Percentiles rank a stretch among this genome's conserved stretches.
These are phyloP conservation scores for Dactylellina sp. DNA, from an alignment of 2,329 filamentous ascomycete genomes.

Conservation along the genomic window DNA sequence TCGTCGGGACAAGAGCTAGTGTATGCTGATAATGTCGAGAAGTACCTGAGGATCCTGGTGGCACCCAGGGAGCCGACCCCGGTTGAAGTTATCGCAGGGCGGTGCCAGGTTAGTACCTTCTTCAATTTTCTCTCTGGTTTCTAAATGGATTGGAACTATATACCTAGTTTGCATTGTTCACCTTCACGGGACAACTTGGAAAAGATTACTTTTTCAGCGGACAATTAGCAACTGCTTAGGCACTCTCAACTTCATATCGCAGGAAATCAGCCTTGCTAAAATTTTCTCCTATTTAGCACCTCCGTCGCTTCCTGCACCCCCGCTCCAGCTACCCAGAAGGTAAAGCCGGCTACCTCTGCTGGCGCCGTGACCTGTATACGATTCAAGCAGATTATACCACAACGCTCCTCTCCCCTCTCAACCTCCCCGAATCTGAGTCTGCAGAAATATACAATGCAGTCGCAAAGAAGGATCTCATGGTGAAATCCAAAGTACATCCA, in stretches of 20 bases:
- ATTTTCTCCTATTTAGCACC: constrained; percentile 12
- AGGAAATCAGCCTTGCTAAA: neutral
- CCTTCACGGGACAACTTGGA: too few species aligned
- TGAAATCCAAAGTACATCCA: constrained; percentile 42
- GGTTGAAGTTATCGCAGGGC: constrained; percentile 42
- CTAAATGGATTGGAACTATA: too few species aligned
- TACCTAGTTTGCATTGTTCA: too few species aligned
- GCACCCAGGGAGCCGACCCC: constrained; percentile 35
- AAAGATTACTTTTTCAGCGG: too few species aligned
- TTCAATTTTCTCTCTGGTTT: too few species aligned
- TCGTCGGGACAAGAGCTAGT: constrained; percentile 35
- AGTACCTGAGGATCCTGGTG: constrained; percentile 30
- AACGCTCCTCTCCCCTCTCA: constrained; percentile 33
- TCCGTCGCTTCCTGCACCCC: constrained; percentile 48
- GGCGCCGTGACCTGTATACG: constrained; percentile 49
- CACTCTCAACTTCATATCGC: neutral
- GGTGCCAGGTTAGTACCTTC: constrained; percentile 39
- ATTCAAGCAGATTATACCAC: constrained; percentile 40
- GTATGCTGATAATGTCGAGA: constrained; percentile 45
- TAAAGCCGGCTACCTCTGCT: constrained; percentile 47
- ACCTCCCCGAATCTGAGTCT: constrained; percentile 23
- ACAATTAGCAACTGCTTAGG: too few species aligned
- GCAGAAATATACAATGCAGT: constrained; percentile 29
- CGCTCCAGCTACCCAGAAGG: constrained; percentile 45
- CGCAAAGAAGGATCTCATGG: constrained; percentile 38